These are phyloP conservation scores for Epichloe amarillans DNA, from an alignment of 2,329 filamentous ascomycete species.

Conservation along the genomic window DNA sequence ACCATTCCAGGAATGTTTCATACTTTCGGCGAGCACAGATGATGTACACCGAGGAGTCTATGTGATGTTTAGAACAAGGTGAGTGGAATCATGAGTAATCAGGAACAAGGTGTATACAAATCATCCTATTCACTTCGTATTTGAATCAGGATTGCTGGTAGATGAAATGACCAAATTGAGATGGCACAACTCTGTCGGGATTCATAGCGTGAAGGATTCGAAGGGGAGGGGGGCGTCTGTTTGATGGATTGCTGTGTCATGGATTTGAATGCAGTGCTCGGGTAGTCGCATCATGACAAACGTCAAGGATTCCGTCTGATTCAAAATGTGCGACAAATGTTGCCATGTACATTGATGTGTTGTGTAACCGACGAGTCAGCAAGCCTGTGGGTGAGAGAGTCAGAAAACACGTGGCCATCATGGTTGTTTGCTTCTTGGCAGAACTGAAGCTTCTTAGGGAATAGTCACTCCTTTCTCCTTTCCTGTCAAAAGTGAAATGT, in stretches of 20 bases:
- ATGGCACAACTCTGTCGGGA: neutral
- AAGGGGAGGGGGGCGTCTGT: neutral
- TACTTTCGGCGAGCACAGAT: neutral
- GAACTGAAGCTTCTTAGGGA: neutral
- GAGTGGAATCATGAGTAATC: neutral
- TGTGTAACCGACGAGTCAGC: slow-evolving; percentile 3
- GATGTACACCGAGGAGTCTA: neutral
- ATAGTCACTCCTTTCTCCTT: neutral
- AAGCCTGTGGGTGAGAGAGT: neutral
- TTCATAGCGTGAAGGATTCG: neutral
- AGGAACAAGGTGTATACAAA: neutral
- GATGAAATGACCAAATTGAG: neutral
- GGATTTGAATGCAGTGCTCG: neutral
- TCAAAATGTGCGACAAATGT: neutral
- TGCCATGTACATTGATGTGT: slow-evolving; percentile 1
- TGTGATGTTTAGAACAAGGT: neutral
- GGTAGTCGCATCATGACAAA: slow-evolving; percentile 6
- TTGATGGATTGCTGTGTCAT: neutral
- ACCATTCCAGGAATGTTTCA: neutral
- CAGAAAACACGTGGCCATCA: slow-evolving; percentile 2
- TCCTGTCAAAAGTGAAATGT: neutral
- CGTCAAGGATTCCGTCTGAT: slow-evolving; percentile 1
- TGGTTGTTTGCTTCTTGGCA: neutral
- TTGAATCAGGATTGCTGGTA: neutral
- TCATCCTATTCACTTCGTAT: neutral